Conservation (phyloP, 1,284 basidiomycete species). For the Schizophyllum amplum region DNA sequence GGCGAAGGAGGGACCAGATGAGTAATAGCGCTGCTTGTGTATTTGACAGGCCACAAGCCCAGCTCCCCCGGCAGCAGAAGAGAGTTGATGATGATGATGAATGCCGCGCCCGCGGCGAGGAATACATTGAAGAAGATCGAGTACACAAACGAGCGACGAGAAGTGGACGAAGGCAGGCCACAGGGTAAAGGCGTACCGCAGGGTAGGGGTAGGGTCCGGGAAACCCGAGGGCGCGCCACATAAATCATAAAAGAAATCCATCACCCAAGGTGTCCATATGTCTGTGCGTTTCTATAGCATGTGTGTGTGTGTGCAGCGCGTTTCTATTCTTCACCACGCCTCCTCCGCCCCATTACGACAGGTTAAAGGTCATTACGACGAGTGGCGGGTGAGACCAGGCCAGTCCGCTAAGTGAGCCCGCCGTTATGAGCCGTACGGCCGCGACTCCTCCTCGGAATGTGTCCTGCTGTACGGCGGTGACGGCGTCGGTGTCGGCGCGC, state of each 20-base stretch:
- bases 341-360: not conserved
- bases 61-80: not conserved
- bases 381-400: no score
- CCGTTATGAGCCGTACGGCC: not conserved
- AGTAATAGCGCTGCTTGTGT: not conserved
- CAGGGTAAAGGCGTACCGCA: not conserved
- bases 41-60: not conserved
- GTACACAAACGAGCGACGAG: not conserved
- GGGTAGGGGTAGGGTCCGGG: not conserved
- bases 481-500: not conserved
- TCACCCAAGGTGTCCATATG: not conserved
- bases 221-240: not conserved
- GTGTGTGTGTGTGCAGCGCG: not conserved
- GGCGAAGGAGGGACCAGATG: not conserved
- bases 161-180: not conserved
- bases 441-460: not conserved
- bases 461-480: slow-evolving; percentile 1
- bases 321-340: not conserved
- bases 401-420: no score
- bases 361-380: not conserved
- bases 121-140: not conserved
- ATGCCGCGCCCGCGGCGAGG: not conserved
- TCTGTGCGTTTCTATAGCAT: not conserved
- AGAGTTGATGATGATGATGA: not conserved
- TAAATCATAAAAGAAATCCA: not conserved